Percentiles rank a stretch among this genome's conserved stretches.
Conservation (phyloP, 768 basidiomycete species). For the Tricholoma bakamatsutake region DNA sequence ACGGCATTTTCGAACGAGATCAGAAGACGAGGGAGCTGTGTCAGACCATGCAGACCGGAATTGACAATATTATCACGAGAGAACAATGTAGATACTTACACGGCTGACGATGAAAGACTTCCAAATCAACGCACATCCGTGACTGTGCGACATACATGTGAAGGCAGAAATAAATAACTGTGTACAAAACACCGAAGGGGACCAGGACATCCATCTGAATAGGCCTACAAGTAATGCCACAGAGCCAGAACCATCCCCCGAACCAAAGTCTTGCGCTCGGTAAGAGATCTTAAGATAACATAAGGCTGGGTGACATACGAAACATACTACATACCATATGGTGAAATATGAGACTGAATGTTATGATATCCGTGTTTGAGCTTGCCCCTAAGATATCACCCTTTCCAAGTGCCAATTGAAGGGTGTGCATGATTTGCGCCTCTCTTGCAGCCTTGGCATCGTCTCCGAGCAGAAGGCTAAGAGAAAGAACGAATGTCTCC, state of each 20-base stretch:
- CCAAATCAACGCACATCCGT: slow-evolving; percentile 44
- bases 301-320: slow-evolving; percentile 4
- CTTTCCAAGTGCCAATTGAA: slow-evolving; percentile 54
- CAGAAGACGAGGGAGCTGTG: slow-evolving; percentile 58
- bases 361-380: slow-evolving; percentile 60
- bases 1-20: slow-evolving; percentile 48
- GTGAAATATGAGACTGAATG: slow-evolving; percentile 55
- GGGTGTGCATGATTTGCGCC: slow-evolving; percentile 62
- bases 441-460: slow-evolving; percentile 67
- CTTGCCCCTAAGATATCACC: slow-evolving; percentile 49
- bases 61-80: not conserved
- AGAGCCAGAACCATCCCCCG: slow-evolving; percentile 48
- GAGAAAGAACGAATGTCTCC: slow-evolving; percentile 52
- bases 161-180: slow-evolving; percentile 63
- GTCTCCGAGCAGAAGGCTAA: slow-evolving; percentile 59
- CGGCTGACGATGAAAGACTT: slow-evolving; percentile 67
- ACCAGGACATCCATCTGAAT: slow-evolving; percentile 60
- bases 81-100: slow-evolving; percentile 34
- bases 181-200: slow-evolving; percentile 58
- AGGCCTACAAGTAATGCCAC: slow-evolving; percentile 49
- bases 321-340: slow-evolving; percentile 43
- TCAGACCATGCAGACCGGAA: not conserved
- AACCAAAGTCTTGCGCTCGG: slow-evolving; percentile 56
- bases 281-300: slow-evolving; percentile 41
- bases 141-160: slow-evolving; percentile 52